phyloP scores from a whole-genome alignment of 2,329 filamentous ascomycete genomes.

The Aphanoascus verrucosus region DNA sequence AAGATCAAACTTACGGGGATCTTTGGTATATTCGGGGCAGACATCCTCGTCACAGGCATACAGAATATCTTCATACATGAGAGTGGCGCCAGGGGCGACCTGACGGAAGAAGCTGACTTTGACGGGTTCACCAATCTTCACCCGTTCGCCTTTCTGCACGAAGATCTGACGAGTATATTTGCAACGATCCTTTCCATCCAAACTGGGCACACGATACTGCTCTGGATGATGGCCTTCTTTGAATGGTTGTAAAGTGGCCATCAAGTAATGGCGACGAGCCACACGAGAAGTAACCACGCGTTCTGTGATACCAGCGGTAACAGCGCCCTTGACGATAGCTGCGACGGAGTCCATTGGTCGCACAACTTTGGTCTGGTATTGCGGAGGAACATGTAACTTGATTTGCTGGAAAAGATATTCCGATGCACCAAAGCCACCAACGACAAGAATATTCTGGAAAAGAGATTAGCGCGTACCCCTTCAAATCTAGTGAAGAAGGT shows the following conservation, averaged over 20 bases:
- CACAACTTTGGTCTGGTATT: conserved; percentile 97
- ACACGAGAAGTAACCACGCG: conserved; percentile 94
- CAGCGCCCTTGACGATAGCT: conserved; percentile 95
- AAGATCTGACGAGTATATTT: conserved; percentile 98
- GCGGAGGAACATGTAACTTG: conserved; percentile 92
- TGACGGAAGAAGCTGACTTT: conserved; percentile 98
- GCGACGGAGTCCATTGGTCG: conserved; percentile 98
- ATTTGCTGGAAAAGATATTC: conserved; percentile 99
- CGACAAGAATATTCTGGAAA: conserved; percentile 73
- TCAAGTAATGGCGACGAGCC: conserved; percentile 93
- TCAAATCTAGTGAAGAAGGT: not conserved
- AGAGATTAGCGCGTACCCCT: not conserved
- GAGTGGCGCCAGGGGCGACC: conserved; percentile 87
- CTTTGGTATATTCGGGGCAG: conserved; percentile 96
- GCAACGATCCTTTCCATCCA: conserved; percentile 95
- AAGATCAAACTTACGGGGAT: conserved; percentile 68
- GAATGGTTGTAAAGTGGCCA: conserved; percentile 97
- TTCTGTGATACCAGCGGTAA: conserved; percentile 95
- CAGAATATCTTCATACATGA: conserved; percentile 98
- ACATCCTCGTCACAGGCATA: conserved; percentile 98
- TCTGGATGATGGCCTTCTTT: conserved; percentile 98
- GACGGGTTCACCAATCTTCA: conserved; percentile 98
- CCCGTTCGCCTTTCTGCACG: conserved; percentile 94
- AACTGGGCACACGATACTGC: conserved; percentile 89
- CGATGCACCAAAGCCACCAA: conserved; percentile 94